Evolutionary conservation across 768 basidiomycete species (phyloP).

Genomic region (Naganishia onofrii): DNA sequence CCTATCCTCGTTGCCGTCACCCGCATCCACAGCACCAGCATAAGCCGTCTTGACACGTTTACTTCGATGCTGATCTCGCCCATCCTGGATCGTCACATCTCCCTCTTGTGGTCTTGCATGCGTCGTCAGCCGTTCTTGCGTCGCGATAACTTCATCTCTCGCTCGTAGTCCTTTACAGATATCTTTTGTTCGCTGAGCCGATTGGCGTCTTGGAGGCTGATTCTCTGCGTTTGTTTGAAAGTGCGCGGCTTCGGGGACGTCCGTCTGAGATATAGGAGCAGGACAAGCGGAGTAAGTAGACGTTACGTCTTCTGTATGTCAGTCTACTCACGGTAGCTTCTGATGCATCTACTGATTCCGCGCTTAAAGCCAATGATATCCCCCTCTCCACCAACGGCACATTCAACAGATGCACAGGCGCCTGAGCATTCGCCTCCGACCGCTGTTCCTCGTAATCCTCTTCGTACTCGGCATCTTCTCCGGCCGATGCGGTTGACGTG

Average conservation of each 20-base stretch:
- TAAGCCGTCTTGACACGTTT: constrained; percentile 3
- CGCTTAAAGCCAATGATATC: constrained; percentile 2
- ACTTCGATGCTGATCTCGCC: not conserved
- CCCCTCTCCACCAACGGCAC: not conserved
- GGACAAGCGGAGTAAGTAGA: not conserved
- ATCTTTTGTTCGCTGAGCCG: constrained; percentile 22
- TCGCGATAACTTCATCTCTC: not conserved
- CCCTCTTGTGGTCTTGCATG: not conserved
- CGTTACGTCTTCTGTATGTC: no score
- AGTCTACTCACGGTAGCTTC: not conserved
- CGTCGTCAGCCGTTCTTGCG: not conserved
- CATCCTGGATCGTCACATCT: not conserved
- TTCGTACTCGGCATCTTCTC: not conserved
- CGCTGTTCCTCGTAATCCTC: not conserved
- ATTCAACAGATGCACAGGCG: not conserved
- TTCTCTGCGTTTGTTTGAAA: not conserved
- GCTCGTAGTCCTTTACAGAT: not conserved
- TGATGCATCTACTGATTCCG: constrained; percentile 5
- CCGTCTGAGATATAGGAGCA: not conserved
- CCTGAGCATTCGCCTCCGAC: not conserved
- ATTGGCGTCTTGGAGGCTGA: constrained; percentile 22
- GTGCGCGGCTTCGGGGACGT: constrained; percentile 19
- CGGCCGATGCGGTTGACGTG: constrained; percentile 24
- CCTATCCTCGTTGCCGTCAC: constrained; percentile 1
- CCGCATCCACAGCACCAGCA: not conserved